Conservation (phyloP, 371 early-diverging fungal genomes). For the Mucor mucedo region DNA sequence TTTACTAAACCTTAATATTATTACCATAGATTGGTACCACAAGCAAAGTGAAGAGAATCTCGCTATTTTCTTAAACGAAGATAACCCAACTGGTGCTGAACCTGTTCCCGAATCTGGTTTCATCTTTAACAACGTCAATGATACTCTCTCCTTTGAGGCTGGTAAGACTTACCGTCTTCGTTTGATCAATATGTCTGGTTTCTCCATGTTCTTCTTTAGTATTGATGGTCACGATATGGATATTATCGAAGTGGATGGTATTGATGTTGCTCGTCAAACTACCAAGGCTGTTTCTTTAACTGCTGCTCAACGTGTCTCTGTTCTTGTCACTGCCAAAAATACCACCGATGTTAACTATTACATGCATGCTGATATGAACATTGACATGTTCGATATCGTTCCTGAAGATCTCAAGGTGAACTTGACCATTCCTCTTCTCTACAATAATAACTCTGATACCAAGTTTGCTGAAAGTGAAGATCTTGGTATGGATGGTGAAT, state of each 20-base stretch:
- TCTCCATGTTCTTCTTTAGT: constrained; percentile 77
- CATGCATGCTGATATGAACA: constrained; percentile 78
- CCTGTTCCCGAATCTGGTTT: constrained; percentile 69
- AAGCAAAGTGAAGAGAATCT: constrained; percentile 49
- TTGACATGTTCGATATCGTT: constrained; percentile 73
- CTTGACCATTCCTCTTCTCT: constrained; percentile 60
- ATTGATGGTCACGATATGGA: constrained; percentile 81
- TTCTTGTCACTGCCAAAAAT: constrained; percentile 74
- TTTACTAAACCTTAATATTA: not conserved
- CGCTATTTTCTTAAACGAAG: constrained; percentile 52
- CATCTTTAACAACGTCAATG: constrained; percentile 52
- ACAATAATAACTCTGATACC: constrained; percentile 41
- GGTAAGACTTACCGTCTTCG: constrained; percentile 87
- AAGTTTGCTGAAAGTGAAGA: constrained; percentile 42
- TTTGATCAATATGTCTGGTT: constrained; percentile 76
- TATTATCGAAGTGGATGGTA: constrained; percentile 86
- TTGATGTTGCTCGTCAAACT: constrained; percentile 58
- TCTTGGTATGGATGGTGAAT: constrained; percentile 35
- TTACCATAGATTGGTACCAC: constrained; percentile 72
- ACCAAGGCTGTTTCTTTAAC: constrained; percentile 64
- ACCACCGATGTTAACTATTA: constrained; percentile 68
- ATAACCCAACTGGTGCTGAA: constrained; percentile 71
- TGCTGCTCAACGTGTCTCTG: constrained; percentile 75
- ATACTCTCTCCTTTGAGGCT: constrained; percentile 61
- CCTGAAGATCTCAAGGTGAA: constrained; percentile 57